phyloP scores from a whole-genome alignment of 164 flowering plant species.

The Warburgia ugandensis region DNA sequence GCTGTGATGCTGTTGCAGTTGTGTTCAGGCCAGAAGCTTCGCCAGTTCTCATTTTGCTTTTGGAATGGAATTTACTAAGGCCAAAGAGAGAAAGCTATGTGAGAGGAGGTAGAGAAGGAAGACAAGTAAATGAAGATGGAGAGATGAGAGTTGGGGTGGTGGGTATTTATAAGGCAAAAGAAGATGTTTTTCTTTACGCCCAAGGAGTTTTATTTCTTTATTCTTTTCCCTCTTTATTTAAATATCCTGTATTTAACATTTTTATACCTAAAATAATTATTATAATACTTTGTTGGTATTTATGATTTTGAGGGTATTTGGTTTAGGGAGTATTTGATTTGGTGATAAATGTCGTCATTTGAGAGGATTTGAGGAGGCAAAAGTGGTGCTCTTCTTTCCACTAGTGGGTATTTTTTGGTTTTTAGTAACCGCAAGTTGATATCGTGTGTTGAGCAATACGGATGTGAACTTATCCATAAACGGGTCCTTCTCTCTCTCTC shows the following conservation, averaged over 20 bases:
- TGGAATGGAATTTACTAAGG: not conserved
- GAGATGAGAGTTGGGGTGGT: slow-evolving; percentile 5
- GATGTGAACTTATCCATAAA: slow-evolving; percentile 19
- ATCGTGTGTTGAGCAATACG: not conserved
- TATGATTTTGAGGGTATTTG: not conserved
- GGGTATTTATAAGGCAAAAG: slow-evolving; percentile 17
- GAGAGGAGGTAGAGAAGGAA: slow-evolving; percentile 1
- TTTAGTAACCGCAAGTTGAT: slow-evolving; percentile 1
- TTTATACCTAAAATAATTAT: not conserved
- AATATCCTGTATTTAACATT: too few species aligned
- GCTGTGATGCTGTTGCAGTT: slow-evolving; percentile 9
- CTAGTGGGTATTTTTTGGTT: slow-evolving; percentile 2
- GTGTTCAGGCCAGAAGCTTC: too few species aligned
- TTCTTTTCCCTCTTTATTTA: too few species aligned
- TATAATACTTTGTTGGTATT: not conserved
- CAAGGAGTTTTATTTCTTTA: too few species aligned
- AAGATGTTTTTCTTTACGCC: slow-evolving; percentile 3
- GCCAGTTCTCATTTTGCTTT: slow-evolving; percentile 27
- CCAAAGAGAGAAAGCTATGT: slow-evolving; percentile 4
- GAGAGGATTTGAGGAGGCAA: slow-evolving; percentile 5
- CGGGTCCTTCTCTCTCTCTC: not conserved
- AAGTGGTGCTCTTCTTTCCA: slow-evolving; percentile 1
- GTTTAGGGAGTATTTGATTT: not conserved
- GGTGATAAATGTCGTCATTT: slow-evolving; percentile 24
- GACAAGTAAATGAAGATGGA: slow-evolving; percentile 5